A percentile compares a stretch with the other conserved stretches of the same genome.
Evolutionary conservation across 1,139 yeast species (phyloP).

Genomic region (Saccharomycopsis hybrid): DNA sequence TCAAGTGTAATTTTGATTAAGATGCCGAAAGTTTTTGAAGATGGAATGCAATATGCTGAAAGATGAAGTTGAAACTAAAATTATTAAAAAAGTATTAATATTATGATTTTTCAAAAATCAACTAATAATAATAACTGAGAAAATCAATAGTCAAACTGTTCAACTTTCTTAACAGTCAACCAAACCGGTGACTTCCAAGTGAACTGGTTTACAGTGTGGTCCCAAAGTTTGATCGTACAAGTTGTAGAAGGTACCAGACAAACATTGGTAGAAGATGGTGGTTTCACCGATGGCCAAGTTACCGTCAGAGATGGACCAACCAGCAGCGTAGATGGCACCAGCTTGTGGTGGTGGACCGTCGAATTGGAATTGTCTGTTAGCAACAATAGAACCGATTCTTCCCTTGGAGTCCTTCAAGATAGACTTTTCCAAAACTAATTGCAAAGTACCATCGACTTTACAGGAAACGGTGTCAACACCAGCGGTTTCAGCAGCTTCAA

Average conservation of each 20-base stretch:
- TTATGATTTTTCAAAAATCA: not conserved
- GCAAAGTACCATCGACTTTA: constrained; percentile 43
- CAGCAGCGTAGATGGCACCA: constrained; percentile 80
- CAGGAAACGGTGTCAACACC: constrained; percentile 38
- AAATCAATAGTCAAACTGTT: constrained; percentile 1
- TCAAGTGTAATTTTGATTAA: too few species aligned
- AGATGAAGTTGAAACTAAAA: not conserved
- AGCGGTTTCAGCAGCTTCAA: constrained; percentile 25
- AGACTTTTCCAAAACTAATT: constrained; percentile 47
- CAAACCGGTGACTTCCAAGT: constrained; percentile 59
- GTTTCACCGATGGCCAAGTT: constrained; percentile 62
- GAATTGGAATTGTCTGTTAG: constrained; percentile 83
- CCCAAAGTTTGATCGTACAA: constrained; percentile 67
- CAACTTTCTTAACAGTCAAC: constrained; percentile 40
- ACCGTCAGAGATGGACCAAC: constrained; percentile 69
- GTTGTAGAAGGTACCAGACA: constrained; percentile 77
- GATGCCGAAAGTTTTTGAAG: too few species aligned
- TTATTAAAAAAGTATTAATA: not conserved
- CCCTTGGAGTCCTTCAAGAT: constrained; percentile 56
- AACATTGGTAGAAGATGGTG: constrained; percentile 69
- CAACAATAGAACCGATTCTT: constrained; percentile 77
- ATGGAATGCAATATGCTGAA: too few species aligned
- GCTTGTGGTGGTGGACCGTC: constrained; percentile 93
- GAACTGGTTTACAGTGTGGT: constrained; percentile 57
- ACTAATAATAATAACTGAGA: not conserved